phyloP scores from a whole-genome alignment of 768 basidiomycete species.

The Suillus luteus region DNA sequence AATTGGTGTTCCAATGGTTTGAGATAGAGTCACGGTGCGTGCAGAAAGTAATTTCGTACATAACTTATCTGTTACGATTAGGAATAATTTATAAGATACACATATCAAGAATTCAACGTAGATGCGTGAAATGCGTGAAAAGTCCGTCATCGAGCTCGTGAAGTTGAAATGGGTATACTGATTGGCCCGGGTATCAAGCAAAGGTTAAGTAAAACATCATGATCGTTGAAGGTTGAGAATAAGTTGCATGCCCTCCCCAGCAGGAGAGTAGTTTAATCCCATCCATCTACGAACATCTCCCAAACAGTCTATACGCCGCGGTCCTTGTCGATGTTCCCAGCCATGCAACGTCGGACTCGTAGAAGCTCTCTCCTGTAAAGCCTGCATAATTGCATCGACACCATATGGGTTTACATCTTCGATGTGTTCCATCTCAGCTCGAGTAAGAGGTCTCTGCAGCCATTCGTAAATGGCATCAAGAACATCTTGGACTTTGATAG shows the following conservation, averaged over 20 bases:
- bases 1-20: not conserved
- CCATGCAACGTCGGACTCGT: slow-evolving; percentile 41
- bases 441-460: slow-evolving; percentile 46
- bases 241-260: slow-evolving; percentile 7
- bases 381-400: slow-evolving; percentile 23
- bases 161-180: not conserved
- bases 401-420: slow-evolving; percentile 20
- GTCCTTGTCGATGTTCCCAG: slow-evolving; percentile 42
- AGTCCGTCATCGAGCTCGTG: not conserved
- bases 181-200: not conserved
- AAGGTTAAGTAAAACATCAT: not conserved
- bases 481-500: slow-evolving; percentile 49
- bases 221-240: not conserved
- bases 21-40: not conserved
- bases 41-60: not conserved
- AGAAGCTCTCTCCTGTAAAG: slow-evolving; percentile 39
- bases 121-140: not conserved
- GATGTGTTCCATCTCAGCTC: slow-evolving; percentile 29
- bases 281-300: slow-evolving; percentile 32
- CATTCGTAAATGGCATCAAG: slow-evolving; percentile 51
- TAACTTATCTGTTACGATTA: not conserved
- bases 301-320: slow-evolving; percentile 52
- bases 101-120: too few relatives aligned
- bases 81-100: not conserved
- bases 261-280: slow-evolving; percentile 4